Evolutionary conservation across 192 early-diverging fungal genomes (phyloP), one percentile per base, ranked within the genome.

Genomic region (Podochytrium sp.): DNA sequence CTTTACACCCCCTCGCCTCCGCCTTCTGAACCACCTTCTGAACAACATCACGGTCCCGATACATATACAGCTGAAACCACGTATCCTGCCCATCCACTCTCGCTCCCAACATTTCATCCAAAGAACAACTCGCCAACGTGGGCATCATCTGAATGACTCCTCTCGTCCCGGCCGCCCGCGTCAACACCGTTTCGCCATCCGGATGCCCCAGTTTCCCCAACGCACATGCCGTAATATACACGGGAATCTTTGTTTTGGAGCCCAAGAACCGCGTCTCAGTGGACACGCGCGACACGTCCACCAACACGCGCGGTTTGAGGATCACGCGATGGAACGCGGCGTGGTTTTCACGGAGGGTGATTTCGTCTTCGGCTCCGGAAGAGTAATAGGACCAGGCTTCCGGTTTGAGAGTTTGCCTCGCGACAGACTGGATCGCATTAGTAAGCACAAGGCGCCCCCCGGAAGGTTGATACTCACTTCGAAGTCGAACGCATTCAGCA

Each of bases 371-470:
- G 2, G 90, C 81, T 35, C 90, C 94, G 35, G 89, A 91, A 39
- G 89, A 91, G 67, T 93, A 95, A 80, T 95, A 95, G 33, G 89
- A 90, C 87, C 93, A 93, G 1, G 91, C 91, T 58, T 91, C 90
- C 43, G 84, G 67, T 56, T 78, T 84, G 37, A 94, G 53, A 7
- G 82, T 78, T 53, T 65, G 66, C 29, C 78, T 70, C 12, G 92
- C 92, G 3, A 92, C 79, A 6, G 79, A 83, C 85, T 80, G 42
- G 33, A 1, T 12, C 39, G 34, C 2, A 40, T 49, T 18, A 72
- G 14, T 42, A 2, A 37, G 18, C 27, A 18, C 6, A 23, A 16
- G 50, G 14, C 14, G 69, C 34, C 18, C 14, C 33, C 18, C 56
- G 60, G 40, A 30, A 38, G 52, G 32, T 20, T 2, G 12, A 33